These are phyloP conservation scores for Melastoma candidum DNA, from an alignment of 441 rosid genomes.

Conservation along the genomic window DNA sequence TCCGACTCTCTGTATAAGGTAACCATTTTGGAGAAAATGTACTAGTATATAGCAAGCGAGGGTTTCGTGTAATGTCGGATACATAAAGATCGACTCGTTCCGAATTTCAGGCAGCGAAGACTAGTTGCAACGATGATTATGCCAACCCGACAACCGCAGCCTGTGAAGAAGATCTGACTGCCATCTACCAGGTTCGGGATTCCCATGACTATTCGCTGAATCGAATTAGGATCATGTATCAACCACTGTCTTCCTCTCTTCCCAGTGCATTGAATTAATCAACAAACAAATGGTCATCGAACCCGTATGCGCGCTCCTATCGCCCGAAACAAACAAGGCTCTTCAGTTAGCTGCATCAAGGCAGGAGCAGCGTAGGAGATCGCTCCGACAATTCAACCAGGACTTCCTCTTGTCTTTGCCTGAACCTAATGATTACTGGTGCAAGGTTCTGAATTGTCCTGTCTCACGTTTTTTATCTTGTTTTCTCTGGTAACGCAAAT, in stretches of 20 bases:
- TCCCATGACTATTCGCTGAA: too few relatives aligned
- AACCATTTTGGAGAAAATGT: neutral
- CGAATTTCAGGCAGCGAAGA: neutral
- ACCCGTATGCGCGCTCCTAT: constrained; percentile 7
- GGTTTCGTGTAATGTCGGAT: neutral
- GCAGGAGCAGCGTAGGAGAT: constrained; percentile 5
- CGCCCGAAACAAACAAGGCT: constrained; percentile 10
- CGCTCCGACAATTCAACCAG: constrained; percentile 10
- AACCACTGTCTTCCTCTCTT: neutral
- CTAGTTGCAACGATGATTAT: constrained; percentile 5
- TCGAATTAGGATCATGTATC: neutral
- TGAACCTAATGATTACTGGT: constrained; percentile 5
- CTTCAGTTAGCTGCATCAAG: constrained; percentile 1
- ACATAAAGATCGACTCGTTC: neutral
- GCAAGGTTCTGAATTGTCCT: constrained; percentile 1
- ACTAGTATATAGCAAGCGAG: neutral
- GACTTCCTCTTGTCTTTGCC: neutral
- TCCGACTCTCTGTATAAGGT: constrained; percentile 23
- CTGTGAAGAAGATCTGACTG: constrained; percentile 8
- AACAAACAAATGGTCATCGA: constrained; percentile 6
- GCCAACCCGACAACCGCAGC: neutral
- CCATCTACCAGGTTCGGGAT: neutral
- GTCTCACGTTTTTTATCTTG: too few relatives aligned
- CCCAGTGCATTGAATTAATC: constrained; percentile 11
- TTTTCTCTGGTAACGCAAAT: too few relatives aligned